Conservation (phyloP, 768 basidiomycete genomes). For the Austroboletus festivus region DNA sequence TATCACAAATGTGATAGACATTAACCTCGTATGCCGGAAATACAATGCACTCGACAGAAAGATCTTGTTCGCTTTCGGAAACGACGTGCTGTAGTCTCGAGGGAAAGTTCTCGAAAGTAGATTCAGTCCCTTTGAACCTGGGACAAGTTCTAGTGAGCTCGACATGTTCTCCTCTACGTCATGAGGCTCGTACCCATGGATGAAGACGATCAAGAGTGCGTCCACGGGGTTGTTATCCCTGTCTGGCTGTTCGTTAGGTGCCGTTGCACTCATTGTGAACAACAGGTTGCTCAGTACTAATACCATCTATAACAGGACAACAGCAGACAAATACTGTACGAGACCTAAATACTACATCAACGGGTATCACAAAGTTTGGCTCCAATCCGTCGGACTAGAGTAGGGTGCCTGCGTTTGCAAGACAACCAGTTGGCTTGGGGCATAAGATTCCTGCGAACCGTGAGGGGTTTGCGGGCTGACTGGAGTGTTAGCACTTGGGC, state of each 20-base stretch:
- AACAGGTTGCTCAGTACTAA: neutral
- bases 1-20: constrained; percentile 6
- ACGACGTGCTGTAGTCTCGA: constrained; percentile 75
- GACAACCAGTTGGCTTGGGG: constrained; percentile 30
- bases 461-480: neutral
- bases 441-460: constrained; percentile 19
- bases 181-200: constrained; percentile 60
- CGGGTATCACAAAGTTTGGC: constrained; percentile 27
- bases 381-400: constrained; percentile 39
- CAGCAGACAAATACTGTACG: too few relatives aligned
- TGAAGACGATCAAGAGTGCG: constrained; percentile 65
- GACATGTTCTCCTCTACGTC: neutral
- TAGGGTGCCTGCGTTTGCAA: constrained; percentile 57
- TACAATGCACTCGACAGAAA: constrained; percentile 66
- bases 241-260: constrained; percentile 7
- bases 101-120: constrained; percentile 78
- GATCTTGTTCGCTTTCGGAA: constrained; percentile 54
- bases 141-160: constrained; percentile 2
- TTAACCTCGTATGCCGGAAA: constrained; percentile 88
- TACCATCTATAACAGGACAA: constrained; percentile 13
- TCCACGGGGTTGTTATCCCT: constrained; percentile 1
- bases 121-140: constrained; percentile 62
- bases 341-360: too few relatives aligned
- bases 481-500: neutral
- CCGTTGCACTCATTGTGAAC: constrained; percentile 11